These are phyloP conservation scores for Acer campestre DNA, from an alignment of 345 rosid genomes.

Conservation along the genomic window DNA sequence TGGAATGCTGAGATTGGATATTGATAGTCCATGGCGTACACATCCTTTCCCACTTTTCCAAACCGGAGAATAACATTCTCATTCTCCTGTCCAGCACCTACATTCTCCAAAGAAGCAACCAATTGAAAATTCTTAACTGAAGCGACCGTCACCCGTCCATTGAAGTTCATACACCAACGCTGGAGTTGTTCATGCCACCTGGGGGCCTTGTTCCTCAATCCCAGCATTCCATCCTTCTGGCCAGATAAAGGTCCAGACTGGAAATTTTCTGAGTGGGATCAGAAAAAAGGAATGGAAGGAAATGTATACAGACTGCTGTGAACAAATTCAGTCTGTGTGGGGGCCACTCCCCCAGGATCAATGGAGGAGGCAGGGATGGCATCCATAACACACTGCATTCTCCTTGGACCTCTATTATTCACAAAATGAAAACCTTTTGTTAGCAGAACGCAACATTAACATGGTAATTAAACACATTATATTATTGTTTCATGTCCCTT, in stretches of 20 bases:
- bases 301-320: constrained; percentile 49
- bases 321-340: constrained; percentile 72
- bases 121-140: constrained; percentile 94
- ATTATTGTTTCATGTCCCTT: not conserved
- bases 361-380: constrained; percentile 71
- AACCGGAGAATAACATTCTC: constrained; percentile 87
- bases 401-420: constrained; percentile 78
- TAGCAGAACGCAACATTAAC: not conserved
- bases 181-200: constrained; percentile 97
- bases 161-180: constrained; percentile 92
- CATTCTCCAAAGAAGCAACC: constrained; percentile 71
- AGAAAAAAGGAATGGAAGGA: constrained; percentile 68
- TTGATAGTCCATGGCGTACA: constrained; percentile 89
- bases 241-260: constrained; percentile 49
- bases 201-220: constrained; percentile 74
- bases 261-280: constrained; percentile 59
- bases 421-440: constrained; percentile 11
- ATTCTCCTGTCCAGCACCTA: constrained; percentile 55
- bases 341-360: constrained; percentile 82
- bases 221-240: constrained; percentile 56
- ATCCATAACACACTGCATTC: constrained; percentile 85
- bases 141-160: constrained; percentile 84
- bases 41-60: constrained; percentile 91
- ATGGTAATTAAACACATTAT: not conserved
- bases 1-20: constrained; percentile 93